Evolutionary conservation across 768 basidiomycete genomes (phyloP), one percentile per base, ranked within the genome.

Genomic region (Russula dissimulans): DNA sequence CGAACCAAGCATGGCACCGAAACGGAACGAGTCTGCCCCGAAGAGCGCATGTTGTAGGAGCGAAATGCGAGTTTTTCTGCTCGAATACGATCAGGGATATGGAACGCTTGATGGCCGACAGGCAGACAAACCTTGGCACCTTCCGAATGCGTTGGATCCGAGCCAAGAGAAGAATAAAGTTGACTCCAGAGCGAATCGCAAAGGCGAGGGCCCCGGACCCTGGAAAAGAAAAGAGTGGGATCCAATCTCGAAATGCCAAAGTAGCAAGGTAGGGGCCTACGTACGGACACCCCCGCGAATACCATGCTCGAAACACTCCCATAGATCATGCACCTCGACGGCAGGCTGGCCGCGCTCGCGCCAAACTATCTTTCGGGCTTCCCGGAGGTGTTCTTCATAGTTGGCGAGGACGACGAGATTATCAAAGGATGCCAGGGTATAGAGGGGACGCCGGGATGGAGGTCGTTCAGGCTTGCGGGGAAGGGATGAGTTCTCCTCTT

Each of bases 31-130:
- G 67, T 97, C 94, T 38, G 74, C 60, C 0, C 93, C 93, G 65
- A 97, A 89, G 43, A 95, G 75, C 0, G 93, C 94, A 73, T 82
- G 88, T 8, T 86, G 81, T 49, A 97, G 77, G n/a, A 94, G 69
- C 4, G 81, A 72, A 10, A 88, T 72, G 9, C 87, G 82, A 54
- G 80, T 72, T n/a, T 81, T 76, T 66, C 89, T 93, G 67, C 15
- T 9, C 6, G 14, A 29, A 36, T 11, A n/a, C 29, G 5, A 38
- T 34, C 31, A 57, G 42, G 15, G n/a, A 26, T 26, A 26, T 26
- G 26, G 38, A 32, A 3, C 34, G 34, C 5, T 36, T 36, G 34
- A 36, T 26, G 22, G 2, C 9, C 7, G 14, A 9, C 11, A 3
- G 26, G 1, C 4, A n/a, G 22, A 46, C 54, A 22, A 8, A 61